These are phyloP conservation scores for Alternaria conjuncta DNA, from an alignment of 2,329 filamentous ascomycete species.

Conservation along the genomic window DNA sequence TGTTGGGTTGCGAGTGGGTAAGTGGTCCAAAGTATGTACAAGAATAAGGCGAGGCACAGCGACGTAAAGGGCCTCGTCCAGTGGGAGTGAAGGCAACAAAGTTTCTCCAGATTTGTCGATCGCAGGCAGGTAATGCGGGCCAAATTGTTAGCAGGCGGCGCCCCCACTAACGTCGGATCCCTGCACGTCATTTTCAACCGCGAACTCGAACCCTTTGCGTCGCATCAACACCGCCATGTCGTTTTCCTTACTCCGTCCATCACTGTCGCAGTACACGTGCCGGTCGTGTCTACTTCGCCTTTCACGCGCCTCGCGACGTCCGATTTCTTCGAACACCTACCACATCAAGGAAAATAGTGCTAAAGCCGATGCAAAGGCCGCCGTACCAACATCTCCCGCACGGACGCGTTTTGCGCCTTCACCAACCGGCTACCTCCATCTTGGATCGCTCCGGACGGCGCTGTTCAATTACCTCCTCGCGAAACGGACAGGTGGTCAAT, in stretches of 20 bases:
- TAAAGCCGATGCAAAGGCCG: conserved; percentile 13
- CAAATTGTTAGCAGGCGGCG: conserved; percentile 7
- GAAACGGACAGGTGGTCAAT: conserved; percentile 84
- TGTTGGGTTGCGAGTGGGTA: background rate
- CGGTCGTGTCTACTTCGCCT: conserved; percentile 36
- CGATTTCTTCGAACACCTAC: conserved; percentile 18
- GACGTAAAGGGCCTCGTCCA: background rate
- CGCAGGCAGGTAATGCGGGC: conserved; percentile 10
- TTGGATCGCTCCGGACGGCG: conserved; percentile 89
- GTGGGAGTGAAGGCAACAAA: conserved; percentile 11
- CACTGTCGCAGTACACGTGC: conserved; percentile 35
- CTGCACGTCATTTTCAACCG: conserved; percentile 13
- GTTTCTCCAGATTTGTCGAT: conserved; percentile 7
- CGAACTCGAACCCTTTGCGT: background rate
- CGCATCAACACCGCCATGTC: conserved; percentile 28
- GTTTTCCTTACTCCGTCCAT: conserved; percentile 27
- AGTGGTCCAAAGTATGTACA: conserved; percentile 6
- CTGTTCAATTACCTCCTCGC: conserved; percentile 96
- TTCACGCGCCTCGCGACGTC: conserved; percentile 20
- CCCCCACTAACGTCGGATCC: conserved; percentile 11
- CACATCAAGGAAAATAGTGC: background rate
- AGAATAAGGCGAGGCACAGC: conserved; percentile 4
- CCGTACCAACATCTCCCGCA: conserved; percentile 39
- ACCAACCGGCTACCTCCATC: conserved; percentile 89
- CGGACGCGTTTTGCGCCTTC: conserved; percentile 93